A percentile compares a stretch with the other conserved stretches of the same genome.
Conservation (phyloP, 805 yeast genomes). For the Candida boidinii region DNA sequence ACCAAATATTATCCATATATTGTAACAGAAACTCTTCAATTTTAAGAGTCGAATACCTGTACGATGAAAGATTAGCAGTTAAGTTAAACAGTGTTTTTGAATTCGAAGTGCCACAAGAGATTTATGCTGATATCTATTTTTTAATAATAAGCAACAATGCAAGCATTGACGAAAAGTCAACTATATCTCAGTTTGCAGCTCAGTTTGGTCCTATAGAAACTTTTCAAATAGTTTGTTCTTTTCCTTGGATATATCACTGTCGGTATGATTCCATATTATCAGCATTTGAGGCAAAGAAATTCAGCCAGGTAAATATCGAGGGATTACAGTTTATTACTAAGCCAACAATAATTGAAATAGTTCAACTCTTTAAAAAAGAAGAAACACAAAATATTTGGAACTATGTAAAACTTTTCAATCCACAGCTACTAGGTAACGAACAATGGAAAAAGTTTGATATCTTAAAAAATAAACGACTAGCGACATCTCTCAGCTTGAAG, state of each 20-base stretch:
- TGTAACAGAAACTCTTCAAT: too few relatives aligned
- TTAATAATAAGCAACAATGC: too few relatives aligned
- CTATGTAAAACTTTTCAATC: too few relatives aligned
- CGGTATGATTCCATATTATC: constrained; percentile 27
- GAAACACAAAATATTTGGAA: too few relatives aligned
- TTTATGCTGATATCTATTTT: constrained; percentile 13
- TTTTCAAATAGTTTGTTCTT: constrained; percentile 6
- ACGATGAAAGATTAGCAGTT: too few relatives aligned
- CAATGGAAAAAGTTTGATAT: constrained; percentile 17
- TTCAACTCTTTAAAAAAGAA: not conserved
- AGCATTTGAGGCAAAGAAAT: constrained; percentile 21
- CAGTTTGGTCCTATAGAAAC: constrained; percentile 16
- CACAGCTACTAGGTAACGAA: too few relatives aligned
- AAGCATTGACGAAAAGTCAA: too few relatives aligned
- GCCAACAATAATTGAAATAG: constrained; percentile 15
- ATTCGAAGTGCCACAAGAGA: constrained; percentile 16
- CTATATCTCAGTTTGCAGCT: too few relatives aligned
- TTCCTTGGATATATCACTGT: constrained; percentile 15
- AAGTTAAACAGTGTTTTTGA: too few relatives aligned
- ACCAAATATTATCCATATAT: too few relatives aligned
- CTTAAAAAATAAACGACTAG: constrained; percentile 15
- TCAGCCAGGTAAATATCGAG: constrained; percentile 4
- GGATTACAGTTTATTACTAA: constrained; percentile 10
- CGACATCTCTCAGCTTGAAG: constrained; percentile 16
- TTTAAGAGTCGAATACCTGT: too few relatives aligned